These are phyloP conservation scores for Clohesyomyces aquaticus DNA, from an alignment of 495 filamentous ascomycete species.

Conservation along the genomic window DNA sequence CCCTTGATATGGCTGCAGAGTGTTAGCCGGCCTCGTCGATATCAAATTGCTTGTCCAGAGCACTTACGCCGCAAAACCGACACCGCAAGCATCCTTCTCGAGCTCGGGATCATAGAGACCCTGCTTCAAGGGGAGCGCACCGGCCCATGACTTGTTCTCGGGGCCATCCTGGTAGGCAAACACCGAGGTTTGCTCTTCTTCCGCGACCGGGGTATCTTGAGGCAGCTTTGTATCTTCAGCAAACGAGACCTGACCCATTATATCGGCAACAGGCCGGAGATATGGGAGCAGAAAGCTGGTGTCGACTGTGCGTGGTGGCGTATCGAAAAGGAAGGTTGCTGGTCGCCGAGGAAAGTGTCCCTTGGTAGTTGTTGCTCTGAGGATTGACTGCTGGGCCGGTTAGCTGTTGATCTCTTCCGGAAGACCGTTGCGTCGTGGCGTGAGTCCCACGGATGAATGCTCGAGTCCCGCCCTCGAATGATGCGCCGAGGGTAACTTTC, in stretches of 20 bases:
- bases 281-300: conserved; percentile 4
- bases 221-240: conserved; percentile 68
- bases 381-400: conserved; percentile 4
- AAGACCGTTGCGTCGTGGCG: neutral
- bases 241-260: conserved; percentile 67
- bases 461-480: neutral
- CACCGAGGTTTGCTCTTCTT: conserved; percentile 62
- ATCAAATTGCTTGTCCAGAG: neutral
- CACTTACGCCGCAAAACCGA: conserved; percentile 96
- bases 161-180: conserved; percentile 84
- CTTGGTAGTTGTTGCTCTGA: conserved; percentile 11
- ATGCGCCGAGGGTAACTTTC: neutral
- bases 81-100: conserved; percentile 99
- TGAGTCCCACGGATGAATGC: neutral
- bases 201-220: conserved; percentile 51
- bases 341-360: conserved; percentile 8
- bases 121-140: conserved; percentile 93
- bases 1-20: conserved; percentile 88
- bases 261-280: conserved; percentile 52
- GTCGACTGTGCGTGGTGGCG: neutral
- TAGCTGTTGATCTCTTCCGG: conserved; percentile 14
- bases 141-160: conserved; percentile 92
- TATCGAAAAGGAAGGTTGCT: conserved; percentile 7
- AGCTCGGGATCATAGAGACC: conserved; percentile 95
- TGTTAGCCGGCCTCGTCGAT: conserved; percentile 13